Evolutionary conservation across 805 yeast genomes (phyloP).

Genomic region (Teunomyces atbi): DNA sequence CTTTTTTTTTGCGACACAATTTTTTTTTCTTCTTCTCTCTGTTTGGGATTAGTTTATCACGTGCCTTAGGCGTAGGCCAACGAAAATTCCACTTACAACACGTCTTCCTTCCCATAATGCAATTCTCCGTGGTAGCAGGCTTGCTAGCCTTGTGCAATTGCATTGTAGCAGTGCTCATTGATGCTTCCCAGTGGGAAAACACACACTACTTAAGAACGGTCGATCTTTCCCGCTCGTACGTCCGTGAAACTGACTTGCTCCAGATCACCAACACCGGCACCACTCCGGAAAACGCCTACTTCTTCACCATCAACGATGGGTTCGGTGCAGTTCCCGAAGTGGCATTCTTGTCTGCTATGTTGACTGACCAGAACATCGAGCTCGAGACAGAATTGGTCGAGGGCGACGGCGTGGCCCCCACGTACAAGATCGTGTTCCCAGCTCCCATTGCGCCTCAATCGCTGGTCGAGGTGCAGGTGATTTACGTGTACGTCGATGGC

Average conservation of each 20-base stretch:
- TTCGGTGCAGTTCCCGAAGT: constrained; percentile 39
- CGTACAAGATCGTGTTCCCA: constrained; percentile 53
- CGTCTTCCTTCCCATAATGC: neutral
- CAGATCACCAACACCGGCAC: constrained; percentile 57
- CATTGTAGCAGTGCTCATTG: constrained; percentile 2
- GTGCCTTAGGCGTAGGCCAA: constrained; percentile 1
- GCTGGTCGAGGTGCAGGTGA: constrained; percentile 45
- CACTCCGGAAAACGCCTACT: constrained; percentile 55
- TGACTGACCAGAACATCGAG: constrained; percentile 24
- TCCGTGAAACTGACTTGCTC: constrained; percentile 58
- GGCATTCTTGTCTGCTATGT: constrained; percentile 42
- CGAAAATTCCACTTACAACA: neutral
- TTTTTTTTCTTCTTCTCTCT: neutral
- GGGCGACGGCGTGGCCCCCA: constrained; percentile 1
- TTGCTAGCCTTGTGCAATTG: constrained; percentile 4
- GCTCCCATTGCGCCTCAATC: constrained; percentile 67
- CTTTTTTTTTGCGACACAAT: too few species aligned
- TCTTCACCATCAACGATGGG: constrained; percentile 54
- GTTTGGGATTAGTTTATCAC: neutral
- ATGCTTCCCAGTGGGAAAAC: constrained; percentile 51
- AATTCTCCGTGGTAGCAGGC: constrained; percentile 4
- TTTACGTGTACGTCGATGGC: constrained; percentile 46
- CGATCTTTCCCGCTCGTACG: constrained; percentile 66
- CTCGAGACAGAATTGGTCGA: constrained; percentile 20
- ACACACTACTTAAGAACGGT: constrained; percentile 51